Base-by-base conservation (phyloP, 495 filamentous ascomycete species). In the Opeltia flavorubescens region DNA sequence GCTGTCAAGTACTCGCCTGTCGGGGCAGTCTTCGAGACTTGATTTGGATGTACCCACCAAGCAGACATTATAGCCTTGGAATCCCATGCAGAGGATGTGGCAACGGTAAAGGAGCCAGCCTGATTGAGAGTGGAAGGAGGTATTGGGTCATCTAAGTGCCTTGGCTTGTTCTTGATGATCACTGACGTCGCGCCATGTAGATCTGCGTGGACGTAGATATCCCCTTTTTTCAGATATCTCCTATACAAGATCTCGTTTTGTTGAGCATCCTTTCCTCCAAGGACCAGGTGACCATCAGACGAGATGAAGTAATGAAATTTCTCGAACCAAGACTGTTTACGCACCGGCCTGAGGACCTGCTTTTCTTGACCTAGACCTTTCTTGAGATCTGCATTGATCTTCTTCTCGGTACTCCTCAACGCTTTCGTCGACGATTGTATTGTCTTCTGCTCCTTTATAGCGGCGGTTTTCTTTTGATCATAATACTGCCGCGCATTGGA, bases 241-340 rank as follows among this genome's bases (percentile, higher is more conserved):
- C 77, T 79, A 62, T 95, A 96, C 26, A 98, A 70, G 9, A 87
- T 78, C 57, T 98, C 91, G 58, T 83, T 87, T 59, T 98, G 91
- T 65, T 89, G 84, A 4, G 79, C 73, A 66, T 98, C 91, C 24
- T 81, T 80, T 3, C 86, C 89, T 61, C 71, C 78, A 12, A 98
- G 70, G 9, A 95, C 84, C 4, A 98, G 74, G 57, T 96, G 95
- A 6, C 91, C 89, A 54, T 98, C 91, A 0, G 89, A 94, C 1
- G 87, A 94, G 50, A 96, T 77, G 67, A 98, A 98, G 67, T 83
- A 95, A 13, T 76, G 61, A 53, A 94, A 98, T 58, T 96, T 98
- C 55, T 98, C 91, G 55, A 96, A 95, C 89, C 91, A 98, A 53
- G 86, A 72, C 41, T 77, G 79, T 51, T 78, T 81, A 31, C 91